phyloP scores from a whole-genome alignment of 1,284 basidiomycete species.

The Leccinum proximum region DNA sequence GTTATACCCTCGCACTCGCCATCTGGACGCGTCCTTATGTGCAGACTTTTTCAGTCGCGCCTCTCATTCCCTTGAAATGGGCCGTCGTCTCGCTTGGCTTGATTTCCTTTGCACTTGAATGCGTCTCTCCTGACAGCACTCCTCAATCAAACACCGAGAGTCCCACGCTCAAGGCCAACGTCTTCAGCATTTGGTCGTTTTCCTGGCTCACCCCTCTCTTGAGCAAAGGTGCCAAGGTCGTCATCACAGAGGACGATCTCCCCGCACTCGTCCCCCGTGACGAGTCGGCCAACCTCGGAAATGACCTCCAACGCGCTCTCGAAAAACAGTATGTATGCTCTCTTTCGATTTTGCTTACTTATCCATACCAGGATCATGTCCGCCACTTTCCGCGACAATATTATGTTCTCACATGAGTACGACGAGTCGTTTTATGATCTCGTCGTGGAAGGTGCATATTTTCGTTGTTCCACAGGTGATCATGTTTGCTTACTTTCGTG shows the following conservation, averaged over 20 bases:
- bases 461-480: not conserved
- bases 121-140: constrained; percentile 61
- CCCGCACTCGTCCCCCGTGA: constrained; percentile 67
- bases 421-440: constrained; percentile 76
- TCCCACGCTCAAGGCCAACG: constrained; percentile 79
- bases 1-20: constrained; percentile 51
- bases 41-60: constrained; percentile 21
- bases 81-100: constrained; percentile 47
- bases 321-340: constrained; percentile 49
- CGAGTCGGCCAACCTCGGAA: constrained; percentile 70
- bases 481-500: not conserved
- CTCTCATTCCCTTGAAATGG: constrained; percentile 47
- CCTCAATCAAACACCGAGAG: constrained; percentile 57
- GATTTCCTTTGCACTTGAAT: constrained; percentile 67
- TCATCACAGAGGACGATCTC: constrained; percentile 60
- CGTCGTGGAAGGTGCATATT: constrained; percentile 62
- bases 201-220: constrained; percentile 80
- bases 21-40: constrained; percentile 63
- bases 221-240: constrained; percentile 34
- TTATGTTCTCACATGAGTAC: constrained; percentile 87
- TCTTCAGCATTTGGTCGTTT: constrained; percentile 79
- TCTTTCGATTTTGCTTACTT: constrained; percentile 1
- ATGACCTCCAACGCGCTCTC: constrained; percentile 58
- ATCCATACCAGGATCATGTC: constrained; percentile 65
- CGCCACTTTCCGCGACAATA: constrained; percentile 84